Evolutionary conservation across 345 rosid genomes (phyloP).

Genomic region (Heritiera fomes): DNA sequence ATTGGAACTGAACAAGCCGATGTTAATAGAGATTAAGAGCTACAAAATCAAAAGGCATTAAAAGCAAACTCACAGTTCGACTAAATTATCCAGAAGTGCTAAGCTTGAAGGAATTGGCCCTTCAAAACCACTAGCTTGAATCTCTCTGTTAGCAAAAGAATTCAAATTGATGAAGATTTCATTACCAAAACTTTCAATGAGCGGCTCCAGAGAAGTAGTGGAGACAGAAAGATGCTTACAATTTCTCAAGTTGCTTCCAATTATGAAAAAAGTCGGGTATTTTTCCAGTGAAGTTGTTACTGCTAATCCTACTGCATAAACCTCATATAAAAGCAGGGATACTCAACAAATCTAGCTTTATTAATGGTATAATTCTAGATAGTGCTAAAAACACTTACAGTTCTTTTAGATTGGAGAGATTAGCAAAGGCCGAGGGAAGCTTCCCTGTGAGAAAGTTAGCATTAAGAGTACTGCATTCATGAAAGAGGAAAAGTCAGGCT

Average conservation of each 20-base stretch:
- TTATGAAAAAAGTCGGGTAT: slow-evolving; percentile 4
- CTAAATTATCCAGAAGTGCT: slow-evolving; percentile 29
- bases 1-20: background rate
- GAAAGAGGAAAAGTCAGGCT: background rate
- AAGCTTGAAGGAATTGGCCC: slow-evolving; percentile 50
- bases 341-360: background rate
- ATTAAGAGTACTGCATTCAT: slow-evolving; percentile 14
- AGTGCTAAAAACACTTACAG: background rate
- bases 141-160: slow-evolving; percentile 36
- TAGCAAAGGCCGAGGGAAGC: slow-evolving; percentile 16
- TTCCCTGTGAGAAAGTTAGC: slow-evolving; percentile 21
- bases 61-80: slow-evolving; percentile 39
- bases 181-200: background rate
- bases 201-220: background rate
- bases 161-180: background rate
- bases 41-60: background rate
- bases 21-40: background rate
- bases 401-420: slow-evolving; percentile 13
- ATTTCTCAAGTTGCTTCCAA: slow-evolving; percentile 11
- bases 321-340: background rate
- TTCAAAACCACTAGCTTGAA: slow-evolving; percentile 54
- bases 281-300: slow-evolving; percentile 23
- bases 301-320: slow-evolving; percentile 9
- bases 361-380: background rate
- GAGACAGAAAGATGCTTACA: background rate